Evolutionary conservation across 345 rosid species (phyloP).

Genomic region (Ricinus communis): DNA sequence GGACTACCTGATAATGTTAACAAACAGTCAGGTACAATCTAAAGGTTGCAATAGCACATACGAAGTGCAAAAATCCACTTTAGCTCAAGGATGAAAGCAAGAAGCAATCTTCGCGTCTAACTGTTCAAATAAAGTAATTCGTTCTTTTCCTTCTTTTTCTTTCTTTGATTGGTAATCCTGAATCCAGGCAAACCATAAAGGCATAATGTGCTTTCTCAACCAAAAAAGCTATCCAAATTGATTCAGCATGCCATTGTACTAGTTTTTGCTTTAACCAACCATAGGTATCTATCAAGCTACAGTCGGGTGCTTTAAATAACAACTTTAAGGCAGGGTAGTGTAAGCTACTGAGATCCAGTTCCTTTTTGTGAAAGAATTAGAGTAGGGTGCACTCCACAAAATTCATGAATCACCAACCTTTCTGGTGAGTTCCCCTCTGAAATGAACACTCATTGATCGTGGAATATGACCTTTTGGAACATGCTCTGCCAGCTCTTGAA

Average conservation of each 20-base stretch:
- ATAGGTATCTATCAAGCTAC: neutral
- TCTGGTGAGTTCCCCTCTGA: conserved; percentile 96
- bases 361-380: neutral
- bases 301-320: neutral
- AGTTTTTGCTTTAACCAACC: neutral
- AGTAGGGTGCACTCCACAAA: conserved; percentile 1
- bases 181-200: neutral
- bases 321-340: neutral
- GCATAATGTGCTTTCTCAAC: neutral
- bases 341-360: neutral
- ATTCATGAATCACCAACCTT: conserved; percentile 52
- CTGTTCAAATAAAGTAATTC: neutral
- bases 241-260: neutral
- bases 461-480: conserved; percentile 99
- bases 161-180: neutral
- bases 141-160: neutral
- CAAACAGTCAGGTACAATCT: neutral
- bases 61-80: neutral
- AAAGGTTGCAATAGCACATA: neutral
- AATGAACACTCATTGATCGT: conserved; percentile 89
- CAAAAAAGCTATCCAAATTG: neutral
- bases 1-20: conserved; percentile 60
- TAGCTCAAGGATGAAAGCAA: neutral
- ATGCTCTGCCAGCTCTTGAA: conserved; percentile 98
- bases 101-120: neutral